A percentile compares a stretch with the other conserved stretches of the same genome.
Conservation (phyloP, 2,329 filamentous ascomycete genomes). For the Sporothrix curviconia region DNA sequence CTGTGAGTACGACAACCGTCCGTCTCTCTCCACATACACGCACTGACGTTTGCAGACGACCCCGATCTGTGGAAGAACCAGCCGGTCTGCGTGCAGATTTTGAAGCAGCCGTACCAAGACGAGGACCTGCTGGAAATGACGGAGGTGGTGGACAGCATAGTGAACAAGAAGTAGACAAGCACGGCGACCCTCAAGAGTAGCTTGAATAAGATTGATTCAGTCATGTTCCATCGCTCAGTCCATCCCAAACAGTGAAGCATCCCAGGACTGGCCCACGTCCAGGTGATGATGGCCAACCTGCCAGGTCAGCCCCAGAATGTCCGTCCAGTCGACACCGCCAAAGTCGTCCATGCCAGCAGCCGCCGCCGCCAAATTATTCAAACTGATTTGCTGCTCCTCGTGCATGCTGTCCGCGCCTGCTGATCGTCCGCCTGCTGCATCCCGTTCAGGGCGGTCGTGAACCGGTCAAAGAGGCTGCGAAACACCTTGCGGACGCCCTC, state of each 20-base stretch:
- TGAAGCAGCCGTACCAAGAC: constrained; percentile 8
- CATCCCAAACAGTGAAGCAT: constrained; percentile 5
- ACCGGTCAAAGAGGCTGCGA: constrained; percentile 11
- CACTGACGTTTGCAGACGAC: not conserved
- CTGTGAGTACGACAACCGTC: constrained; percentile 7
- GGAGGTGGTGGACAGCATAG: constrained; percentile 1
- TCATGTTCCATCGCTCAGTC: not conserved
- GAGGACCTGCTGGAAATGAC: constrained; percentile 12
- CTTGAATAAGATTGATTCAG: not conserved
- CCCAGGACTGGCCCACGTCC: constrained; percentile 3
- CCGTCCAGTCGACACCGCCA: constrained; percentile 11
- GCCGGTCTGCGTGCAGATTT: constrained; percentile 11
- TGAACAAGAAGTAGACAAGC: not conserved
- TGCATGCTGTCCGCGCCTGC: not conserved
- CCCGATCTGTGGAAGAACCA: constrained; percentile 7
- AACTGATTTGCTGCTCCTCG: no score
- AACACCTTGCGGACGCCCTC: constrained; percentile 14
- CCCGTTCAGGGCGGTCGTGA: constrained; percentile 2
- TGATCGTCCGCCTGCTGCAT: constrained; percentile 1
- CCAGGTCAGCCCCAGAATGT: constrained; percentile 13
- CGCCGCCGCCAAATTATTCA: no score
- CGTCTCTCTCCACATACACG: not conserved
- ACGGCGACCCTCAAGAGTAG: not conserved
- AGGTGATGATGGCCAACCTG: not conserved
- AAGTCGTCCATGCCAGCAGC: not conserved